phyloP scores from a whole-genome alignment of 2,329 filamentous ascomycete genomes.

The Phialocephala sp. region DNA sequence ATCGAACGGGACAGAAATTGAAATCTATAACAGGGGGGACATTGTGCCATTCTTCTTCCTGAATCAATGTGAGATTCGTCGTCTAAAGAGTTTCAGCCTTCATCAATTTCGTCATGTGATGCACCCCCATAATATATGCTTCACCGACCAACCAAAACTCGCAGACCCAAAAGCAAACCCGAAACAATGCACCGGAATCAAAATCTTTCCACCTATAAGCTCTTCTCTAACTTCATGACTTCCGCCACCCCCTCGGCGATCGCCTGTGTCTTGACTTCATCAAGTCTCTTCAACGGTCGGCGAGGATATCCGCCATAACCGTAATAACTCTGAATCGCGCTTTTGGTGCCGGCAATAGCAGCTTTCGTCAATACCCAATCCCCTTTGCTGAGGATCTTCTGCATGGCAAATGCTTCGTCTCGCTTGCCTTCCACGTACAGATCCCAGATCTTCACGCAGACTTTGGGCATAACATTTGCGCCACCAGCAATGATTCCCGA shows the following conservation, averaged over 20 bases:
- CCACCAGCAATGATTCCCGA: constrained; percentile 85
- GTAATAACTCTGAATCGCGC: constrained; percentile 78
- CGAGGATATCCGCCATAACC: constrained; percentile 82
- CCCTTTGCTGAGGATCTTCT: constrained; percentile 77
- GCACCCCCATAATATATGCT: constrained; percentile 11
- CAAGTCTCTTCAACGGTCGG: constrained; percentile 71
- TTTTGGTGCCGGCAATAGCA: constrained; percentile 86
- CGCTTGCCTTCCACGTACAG: constrained; percentile 74
- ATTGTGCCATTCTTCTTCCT: background rate
- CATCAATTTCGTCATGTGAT: background rate
- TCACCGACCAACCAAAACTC: background rate
- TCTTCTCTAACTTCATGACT: constrained; percentile 68
- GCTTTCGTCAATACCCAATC: constrained; percentile 86
- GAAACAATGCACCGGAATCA: background rate
- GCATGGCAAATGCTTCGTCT: constrained; percentile 75
- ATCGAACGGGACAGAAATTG: no score
- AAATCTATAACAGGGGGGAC: no score
- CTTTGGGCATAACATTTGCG: constrained; percentile 84
- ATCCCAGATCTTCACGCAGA: constrained; percentile 79
- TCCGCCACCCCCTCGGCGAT: constrained; percentile 64
- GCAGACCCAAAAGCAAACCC: background rate
- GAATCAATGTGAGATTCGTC: constrained; percentile 11
- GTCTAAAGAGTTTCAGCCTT: background rate
- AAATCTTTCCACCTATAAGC: constrained; percentile 35
- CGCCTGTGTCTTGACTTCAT: constrained; percentile 57